Evolutionary conservation across 768 basidiomycete genomes (phyloP), one percentile per base, ranked within the genome.

Genomic region (Leccinum uliginosum): DNA sequence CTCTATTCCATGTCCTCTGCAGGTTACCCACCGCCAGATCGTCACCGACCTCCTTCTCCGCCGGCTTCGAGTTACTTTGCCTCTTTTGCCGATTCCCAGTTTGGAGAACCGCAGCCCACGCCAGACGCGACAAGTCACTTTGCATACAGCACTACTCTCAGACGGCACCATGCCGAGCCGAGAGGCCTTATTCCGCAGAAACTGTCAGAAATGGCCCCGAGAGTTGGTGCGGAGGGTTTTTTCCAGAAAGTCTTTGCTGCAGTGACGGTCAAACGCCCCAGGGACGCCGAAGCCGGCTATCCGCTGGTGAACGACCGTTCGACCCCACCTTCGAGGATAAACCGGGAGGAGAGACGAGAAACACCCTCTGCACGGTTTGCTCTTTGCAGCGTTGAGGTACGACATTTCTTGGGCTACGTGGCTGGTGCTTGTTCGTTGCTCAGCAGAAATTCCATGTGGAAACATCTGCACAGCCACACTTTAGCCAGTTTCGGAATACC

Each of bases 41-140:
- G 4, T 0, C 0, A 46, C 47, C 68, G 77, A 49, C 57, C 67
- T 1, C 77, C 77, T 2, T 89, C 88, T 6, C 91, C 89, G 2
- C 91, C 91, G 0, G 91, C 91, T 0, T 91, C 90, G 3, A 80
- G 88, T 1, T 92, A 92, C 71, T 93, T 92, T 64, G 80, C 86
- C 0, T 69, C 81, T 1, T 78, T 84, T 30, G 76, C 81, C 75
- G 73, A 53, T 76, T 82, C 60, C 60, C 71, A 71, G 67, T 75
- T 43, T 35, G 73, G 55, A n/a, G 78, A 82, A 59, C 75, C 85
- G 10, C 78, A 82, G 32, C 83, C 86, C 0, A 77, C 82, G 0
- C 77, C 86, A 0, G 84, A 83, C 51, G 88, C 91, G 1, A 78
- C 80, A 29, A 69, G 81, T 4, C 91, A 93, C 65, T 93, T 93